Evolutionary conservation across 75 land plant genomes (phyloP).

Genomic region (Cupressus sempervirens): DNA sequence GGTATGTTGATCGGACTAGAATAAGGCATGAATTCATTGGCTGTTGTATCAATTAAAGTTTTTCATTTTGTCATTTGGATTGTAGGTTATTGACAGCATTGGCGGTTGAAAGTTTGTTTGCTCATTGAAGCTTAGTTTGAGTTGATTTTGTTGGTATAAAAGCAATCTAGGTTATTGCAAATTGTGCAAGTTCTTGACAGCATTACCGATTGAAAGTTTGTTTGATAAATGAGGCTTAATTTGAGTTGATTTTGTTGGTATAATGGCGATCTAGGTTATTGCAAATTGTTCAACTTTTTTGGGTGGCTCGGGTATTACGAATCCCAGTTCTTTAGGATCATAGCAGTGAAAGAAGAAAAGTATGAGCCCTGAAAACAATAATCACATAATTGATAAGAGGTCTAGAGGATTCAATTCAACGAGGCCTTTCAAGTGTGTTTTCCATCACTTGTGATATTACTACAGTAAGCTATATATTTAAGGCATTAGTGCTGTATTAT

Average conservation of each 20-base stretch:
- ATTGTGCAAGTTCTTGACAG: background rate
- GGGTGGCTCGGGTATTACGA: background rate
- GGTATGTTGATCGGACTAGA: slow-evolving; percentile 22
- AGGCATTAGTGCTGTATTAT: background rate
- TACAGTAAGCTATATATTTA: too few relatives aligned
- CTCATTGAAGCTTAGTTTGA: background rate
- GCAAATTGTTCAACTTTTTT: background rate
- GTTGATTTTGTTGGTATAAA: background rate
- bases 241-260: too few relatives aligned
- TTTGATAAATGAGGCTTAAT: too few relatives aligned
- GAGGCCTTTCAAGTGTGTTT: too few relatives aligned
- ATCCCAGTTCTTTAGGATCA: background rate
- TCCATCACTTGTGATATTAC: background rate
- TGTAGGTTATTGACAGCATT: background rate
- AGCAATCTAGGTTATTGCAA: background rate
- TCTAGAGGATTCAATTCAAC: too few relatives aligned
- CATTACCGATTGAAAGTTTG: too few relatives aligned
- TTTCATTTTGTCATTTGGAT: background rate
- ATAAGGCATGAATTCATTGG: background rate
- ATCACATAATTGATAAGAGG: background rate
- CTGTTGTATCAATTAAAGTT: background rate
- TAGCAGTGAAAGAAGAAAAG: background rate
- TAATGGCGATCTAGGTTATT: too few relatives aligned
- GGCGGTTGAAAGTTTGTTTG: background rate
- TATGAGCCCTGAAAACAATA: background rate